Base-by-base conservation (phyloP, 345 rosid species). In the Rhizophora mangle region DNA sequence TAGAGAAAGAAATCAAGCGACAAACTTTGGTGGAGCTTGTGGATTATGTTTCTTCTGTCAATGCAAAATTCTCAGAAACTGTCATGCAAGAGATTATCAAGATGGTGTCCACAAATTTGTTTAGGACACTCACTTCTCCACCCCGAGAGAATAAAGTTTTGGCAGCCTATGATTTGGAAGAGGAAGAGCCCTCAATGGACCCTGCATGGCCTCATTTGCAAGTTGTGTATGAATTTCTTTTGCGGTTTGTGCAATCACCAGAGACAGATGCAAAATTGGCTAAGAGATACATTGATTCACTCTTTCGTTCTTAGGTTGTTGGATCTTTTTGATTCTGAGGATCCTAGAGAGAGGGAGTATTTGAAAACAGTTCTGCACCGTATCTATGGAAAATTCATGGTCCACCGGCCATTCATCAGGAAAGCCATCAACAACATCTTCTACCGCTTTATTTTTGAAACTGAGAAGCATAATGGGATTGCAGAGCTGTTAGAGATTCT, bases 191-290 rank as follows among this genome's bases (percentile, higher is more conserved):
- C 58, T 82, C 86, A 0, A 62, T 89, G 83, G 97, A 91, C 70
- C 95, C 95, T 18, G 86, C 95, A 70, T 91, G 93, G 95, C 81
- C 91, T 73, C 97, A 89, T 78, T 76, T 86, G 76, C 97, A 91
- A 78, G 79, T 85, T 68, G 97, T 91, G 27, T 91, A 89, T 62
- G 97, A 91, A 67, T 74, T 87, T 67, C 88, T 91, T 19, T 80
- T 89, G 62, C 80, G 97, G 68, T 86, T 91, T 72, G 93, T 89
- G 52, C 85, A 88, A 60, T 91, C 95, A 20, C 84, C 97, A 4
- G 89, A 89, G 84, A 87, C 95, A 1, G 95, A 91, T 76, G 89
- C 97, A 5, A 91, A 91, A 81, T 77, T 89, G 76, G 97, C 93
- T 3, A 91, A 91, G 84, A 77, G 97, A 71, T 86, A 89, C 55